Base-by-base conservation (phyloP, 495 filamentous ascomycete genomes). In the Penicillium ucsense region DNA sequence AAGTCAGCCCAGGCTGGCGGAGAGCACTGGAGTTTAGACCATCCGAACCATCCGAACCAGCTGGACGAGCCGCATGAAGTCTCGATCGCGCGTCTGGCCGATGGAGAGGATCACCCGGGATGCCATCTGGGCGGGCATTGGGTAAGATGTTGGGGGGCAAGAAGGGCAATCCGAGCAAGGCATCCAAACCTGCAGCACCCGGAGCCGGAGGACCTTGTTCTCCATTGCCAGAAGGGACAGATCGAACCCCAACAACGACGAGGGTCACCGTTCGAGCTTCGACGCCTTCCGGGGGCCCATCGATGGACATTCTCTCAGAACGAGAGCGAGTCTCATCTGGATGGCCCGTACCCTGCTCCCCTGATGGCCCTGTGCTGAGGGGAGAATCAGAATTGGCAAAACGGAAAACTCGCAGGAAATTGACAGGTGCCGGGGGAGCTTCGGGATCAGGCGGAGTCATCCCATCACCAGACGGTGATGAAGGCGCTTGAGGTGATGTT, bases 211-310 rank as follows among this genome's bases (percentile, higher is more conserved):
- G 59, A 47, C 59, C 78, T 57, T 64, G 77, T 40, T 69, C 52
- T 37, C 66, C 68, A 45, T 66, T 74, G 36, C 73, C 68, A 10
- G 81, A 72, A 11, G 77, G 77, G 35, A 86, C 82, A 8, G 82
- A 85, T 31, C 83, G 72, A 36, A 88, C 85, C 7, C 85, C 84
- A 38, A 88, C 84, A 36, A 88, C 77, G 31, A 85, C 82, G 44
- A 85, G 70, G 6, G 82, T 82, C 10, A 85, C 79, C 50, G 78
- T 81, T 10, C 82, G 72, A 8, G 75, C 81, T 46, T 84, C 81
- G 20, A 51, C 44, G n/a, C 63, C 70, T 39, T 78, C 76, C 20
- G 62, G 46, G 42, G 70, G 63, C 34, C 72, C 70, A 37, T 76
- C 69, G 39, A 66, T 51, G 46, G 71, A 68, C 54, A 71, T 61